Evolutionary conservation across 768 basidiomycete genomes (phyloP).

Genomic region (Lactarius akahatsu): DNA sequence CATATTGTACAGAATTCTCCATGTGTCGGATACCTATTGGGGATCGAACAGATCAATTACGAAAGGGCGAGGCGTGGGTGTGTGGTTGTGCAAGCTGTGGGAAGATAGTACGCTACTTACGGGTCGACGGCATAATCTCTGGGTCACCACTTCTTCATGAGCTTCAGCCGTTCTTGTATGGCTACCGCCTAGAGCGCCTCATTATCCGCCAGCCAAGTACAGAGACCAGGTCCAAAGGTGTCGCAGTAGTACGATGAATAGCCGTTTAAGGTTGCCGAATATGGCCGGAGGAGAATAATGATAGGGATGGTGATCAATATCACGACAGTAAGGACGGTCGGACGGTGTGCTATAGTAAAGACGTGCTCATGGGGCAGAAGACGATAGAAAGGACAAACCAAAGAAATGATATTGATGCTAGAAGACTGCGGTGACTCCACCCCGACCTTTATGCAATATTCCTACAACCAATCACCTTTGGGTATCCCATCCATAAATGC

Average conservation of each 20-base stretch:
- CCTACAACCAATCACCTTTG: too few species aligned
- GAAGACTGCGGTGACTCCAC: too few species aligned
- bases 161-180: slow-evolving; percentile 1
- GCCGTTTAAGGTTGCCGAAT: background rate
- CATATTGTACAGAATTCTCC: too few species aligned
- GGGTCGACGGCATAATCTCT: background rate
- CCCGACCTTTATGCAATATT: too few species aligned
- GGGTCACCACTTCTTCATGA: slow-evolving; percentile 20
- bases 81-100: too few species aligned
- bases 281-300: background rate
- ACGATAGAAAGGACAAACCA: too few species aligned
- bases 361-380: too few species aligned
- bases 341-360: too few species aligned
- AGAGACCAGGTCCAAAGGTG: background rate
- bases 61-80: background rate
- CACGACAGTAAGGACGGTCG: too few species aligned
- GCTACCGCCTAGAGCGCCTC: slow-evolving; percentile 7
- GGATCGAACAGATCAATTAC: background rate
- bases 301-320: background rate
- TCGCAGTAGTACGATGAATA: slow-evolving; percentile 12
- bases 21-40: too few species aligned
- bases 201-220: slow-evolving; percentile 10
- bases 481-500: too few species aligned
- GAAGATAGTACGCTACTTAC: background rate
- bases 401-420: too few species aligned